A percentile compares a stretch with the other conserved stretches of the same genome.
These are phyloP conservation scores for Boletus mariae DNA, from an alignment of 1,284 basidiomycete species.

Conservation along the genomic window DNA sequence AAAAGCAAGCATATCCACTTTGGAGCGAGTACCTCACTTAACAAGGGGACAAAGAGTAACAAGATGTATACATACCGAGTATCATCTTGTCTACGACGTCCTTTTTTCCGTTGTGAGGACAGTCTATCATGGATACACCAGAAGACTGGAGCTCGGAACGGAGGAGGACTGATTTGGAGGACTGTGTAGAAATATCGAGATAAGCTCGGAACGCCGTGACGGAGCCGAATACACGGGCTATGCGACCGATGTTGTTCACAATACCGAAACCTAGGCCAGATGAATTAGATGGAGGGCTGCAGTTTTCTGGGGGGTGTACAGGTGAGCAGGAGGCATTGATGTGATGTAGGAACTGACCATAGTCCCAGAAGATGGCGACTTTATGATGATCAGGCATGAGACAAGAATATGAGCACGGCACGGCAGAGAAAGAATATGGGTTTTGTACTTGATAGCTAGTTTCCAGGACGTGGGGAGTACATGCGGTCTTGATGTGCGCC, in stretches of 20 bases:
- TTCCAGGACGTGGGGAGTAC: constrained; percentile 7
- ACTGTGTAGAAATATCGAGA: constrained; percentile 39
- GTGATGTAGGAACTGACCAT: constrained; percentile 38
- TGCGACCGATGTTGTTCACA: constrained; percentile 40
- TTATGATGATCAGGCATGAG: constrained; percentile 35
- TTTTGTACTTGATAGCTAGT: constrained; percentile 22
- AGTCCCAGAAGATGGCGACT: constrained; percentile 63
- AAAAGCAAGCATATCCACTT: constrained; percentile 48
- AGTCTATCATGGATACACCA: constrained; percentile 56
- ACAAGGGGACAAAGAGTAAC: neutral
- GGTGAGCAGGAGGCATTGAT: constrained; percentile 2
- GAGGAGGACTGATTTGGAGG: constrained; percentile 31
- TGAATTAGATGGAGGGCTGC: constrained; percentile 41
- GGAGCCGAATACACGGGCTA: constrained; percentile 43
- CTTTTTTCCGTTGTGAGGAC: constrained; percentile 55
- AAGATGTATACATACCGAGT: constrained; percentile 26
- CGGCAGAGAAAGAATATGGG: neutral
- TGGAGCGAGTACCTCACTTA: constrained; percentile 9
- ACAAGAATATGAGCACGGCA: constrained; percentile 10
- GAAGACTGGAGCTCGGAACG: constrained; percentile 59
- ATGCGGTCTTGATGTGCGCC: constrained; percentile 7
- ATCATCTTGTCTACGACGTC: constrained; percentile 42
- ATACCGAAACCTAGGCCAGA: constrained; percentile 44
- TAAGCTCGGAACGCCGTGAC: constrained; percentile 53
- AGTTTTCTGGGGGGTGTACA: constrained; percentile 45